Conservation (phyloP, 139 green algal species). For the Volvox reticuliferus region DNA sequence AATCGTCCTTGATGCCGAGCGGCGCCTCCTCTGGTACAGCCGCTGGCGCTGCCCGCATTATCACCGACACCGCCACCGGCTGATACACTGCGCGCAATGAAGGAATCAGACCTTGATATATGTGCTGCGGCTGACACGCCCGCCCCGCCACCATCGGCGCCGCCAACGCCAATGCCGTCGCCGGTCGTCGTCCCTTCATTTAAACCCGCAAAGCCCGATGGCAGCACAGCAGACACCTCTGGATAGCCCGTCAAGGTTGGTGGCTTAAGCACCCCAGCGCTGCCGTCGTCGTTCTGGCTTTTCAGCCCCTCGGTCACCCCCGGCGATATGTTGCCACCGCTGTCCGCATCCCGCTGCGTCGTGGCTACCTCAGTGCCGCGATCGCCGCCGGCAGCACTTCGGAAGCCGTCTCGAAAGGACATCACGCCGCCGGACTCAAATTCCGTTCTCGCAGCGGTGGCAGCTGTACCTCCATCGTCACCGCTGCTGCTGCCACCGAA, state of each 20-base stretch:
- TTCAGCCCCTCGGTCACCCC: neutral
- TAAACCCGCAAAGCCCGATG: neutral
- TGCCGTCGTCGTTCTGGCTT: neutral
- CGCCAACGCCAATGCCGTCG: neutral
- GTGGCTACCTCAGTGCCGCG: neutral
- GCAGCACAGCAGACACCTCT: neutral
- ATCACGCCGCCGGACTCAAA: conserved; percentile 17
- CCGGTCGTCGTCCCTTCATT: neutral
- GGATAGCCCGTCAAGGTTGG: conserved; percentile 13
- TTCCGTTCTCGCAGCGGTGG: neutral
- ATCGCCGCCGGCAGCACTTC: neutral
- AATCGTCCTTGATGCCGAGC: neutral
- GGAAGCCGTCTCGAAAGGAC: conserved; percentile 37
- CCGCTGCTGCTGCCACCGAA: neutral
- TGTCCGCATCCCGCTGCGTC: neutral
- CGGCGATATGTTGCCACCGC: neutral
- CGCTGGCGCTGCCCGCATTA: neutral
- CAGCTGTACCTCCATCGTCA: neutral
- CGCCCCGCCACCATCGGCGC: neutral
- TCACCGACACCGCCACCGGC: neutral
- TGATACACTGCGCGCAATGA: neutral
- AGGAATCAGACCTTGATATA: neutral
- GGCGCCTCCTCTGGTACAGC: neutral
- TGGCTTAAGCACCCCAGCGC: neutral
- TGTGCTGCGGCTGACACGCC: neutral